Base-by-base conservation (phyloP, 2,329 filamentous ascomycete species). In the Penicillium crustosum region DNA sequence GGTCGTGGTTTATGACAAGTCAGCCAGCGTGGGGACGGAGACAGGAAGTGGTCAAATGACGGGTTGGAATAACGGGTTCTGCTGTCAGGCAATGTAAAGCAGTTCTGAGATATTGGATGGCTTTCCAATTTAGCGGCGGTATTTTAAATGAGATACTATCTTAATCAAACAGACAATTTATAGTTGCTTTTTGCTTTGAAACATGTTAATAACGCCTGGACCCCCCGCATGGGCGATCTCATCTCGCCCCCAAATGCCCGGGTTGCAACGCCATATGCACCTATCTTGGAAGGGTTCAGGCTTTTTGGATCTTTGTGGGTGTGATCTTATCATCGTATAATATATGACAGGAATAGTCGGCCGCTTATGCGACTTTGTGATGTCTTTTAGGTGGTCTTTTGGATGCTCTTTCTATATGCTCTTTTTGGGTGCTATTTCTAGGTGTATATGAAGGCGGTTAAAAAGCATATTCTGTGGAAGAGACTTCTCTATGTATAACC, bases 111-210 rank as follows among this genome's bases (percentile, higher is more conserved):
- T 36, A 29, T 49, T 49, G 25, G 49, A 13, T 21, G 12, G 41
- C 2, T 57, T 48, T 43, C 4, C 10, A 57, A 41, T 45, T 23
- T 10, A 3, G 17, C 25, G 35, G 49, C 12, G 21, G 17, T 31
- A 42, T 45, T 53, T 42, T 29, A 42, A 52, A 47, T 29, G 25
- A 12, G 2, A 35, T n/a, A 23, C n/a, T 44, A 44, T 39, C 39
- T 47, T 42, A 47, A 53, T 41, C 15, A 47, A 42, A 38, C 33
- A 27, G 36, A 38, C 19, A 21, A 42, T 53, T 8, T 8, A 19
- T 15, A 15, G 6, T 57, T 57, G 54, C 54, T 57, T 57, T 56
- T 57, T 47, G 6, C 35, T 39, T 27, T 45, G 33, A 35, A 35
- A 41, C 42, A 25, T 47, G 9, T 36, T 27, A 36, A 38, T 19